phyloP scores from a whole-genome alignment of 2,329 filamentous ascomycete genomes.

The Penicillium sp. region DNA sequence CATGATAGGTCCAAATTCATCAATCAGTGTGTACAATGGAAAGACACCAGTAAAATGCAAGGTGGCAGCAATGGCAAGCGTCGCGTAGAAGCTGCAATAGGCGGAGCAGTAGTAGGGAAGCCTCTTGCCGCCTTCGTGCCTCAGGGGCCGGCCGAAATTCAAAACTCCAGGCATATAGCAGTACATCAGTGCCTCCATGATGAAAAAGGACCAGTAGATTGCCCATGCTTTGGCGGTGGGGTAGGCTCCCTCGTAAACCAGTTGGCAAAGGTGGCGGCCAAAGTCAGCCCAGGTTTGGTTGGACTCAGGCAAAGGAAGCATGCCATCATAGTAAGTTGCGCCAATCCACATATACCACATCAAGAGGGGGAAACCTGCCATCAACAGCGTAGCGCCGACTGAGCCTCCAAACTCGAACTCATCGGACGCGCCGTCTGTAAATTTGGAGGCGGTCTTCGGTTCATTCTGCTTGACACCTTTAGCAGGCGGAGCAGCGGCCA shows the following conservation, averaged over 20 bases:
- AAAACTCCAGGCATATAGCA: conserved; percentile 81
- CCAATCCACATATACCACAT: conserved; percentile 99
- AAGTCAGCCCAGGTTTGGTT: conserved; percentile 69
- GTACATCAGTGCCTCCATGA: conserved; percentile 79
- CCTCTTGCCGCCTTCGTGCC: conserved; percentile 76
- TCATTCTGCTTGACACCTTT: neutral
- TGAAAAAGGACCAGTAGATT: conserved; percentile 91
- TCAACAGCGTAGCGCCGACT: conserved; percentile 70
- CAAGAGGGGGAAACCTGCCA: conserved; percentile 81
- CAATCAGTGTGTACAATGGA: conserved; percentile 81
- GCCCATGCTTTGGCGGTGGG: conserved; percentile 77
- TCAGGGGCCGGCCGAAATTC: conserved; percentile 80
- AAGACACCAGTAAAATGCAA: conserved; percentile 82
- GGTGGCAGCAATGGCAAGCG: conserved; percentile 63
- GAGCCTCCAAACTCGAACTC: conserved; percentile 79
- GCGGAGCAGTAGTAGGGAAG: conserved; percentile 92
- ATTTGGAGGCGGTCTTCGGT: neutral
- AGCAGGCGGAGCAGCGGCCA: neutral
- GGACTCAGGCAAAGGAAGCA: conserved; percentile 63
- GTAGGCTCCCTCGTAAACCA: conserved; percentile 79
- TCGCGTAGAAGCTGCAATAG: conserved; percentile 79
- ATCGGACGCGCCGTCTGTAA: conserved; percentile 8
- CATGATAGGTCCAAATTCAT: conserved; percentile 90
- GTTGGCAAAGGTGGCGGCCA: conserved; percentile 61
- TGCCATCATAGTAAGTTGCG: conserved; percentile 82